Base-by-base conservation (phyloP, 73 alveolate species). In the Paramecium tetraurelia region DNA sequence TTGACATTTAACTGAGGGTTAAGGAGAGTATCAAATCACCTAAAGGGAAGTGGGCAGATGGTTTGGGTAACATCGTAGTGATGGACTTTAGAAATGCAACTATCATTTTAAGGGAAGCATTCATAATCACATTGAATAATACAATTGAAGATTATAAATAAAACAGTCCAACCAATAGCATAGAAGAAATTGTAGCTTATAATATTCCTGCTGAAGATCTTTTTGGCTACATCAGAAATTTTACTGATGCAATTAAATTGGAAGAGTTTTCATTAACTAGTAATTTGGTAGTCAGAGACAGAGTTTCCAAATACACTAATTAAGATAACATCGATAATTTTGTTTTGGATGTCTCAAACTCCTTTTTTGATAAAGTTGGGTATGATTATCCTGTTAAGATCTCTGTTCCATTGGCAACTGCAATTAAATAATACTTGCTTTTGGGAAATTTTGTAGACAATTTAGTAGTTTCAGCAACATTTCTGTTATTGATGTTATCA, bases 401-500 rank as follows among this genome's bases (percentile, higher is more conserved):
- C 24, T 1, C 94, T 12, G 80, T 53, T 44, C 75, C 94, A 16
- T 83, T 89, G 24, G 86, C 93, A 10, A 53, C 92, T 18, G 88
- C 92, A 1, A 86, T 92, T 31, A 58, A 86, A 43, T 59, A 86
- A 29, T 59, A 43, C 12, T 63, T 86, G 9, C 24, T 92, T 11
- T 33, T 92, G 5, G 71, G 77, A 27, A 68, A 94, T 85, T 98
- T 98, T 92, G 88, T 98, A 58, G 93, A 96, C 59, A 95, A 94
- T 59, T 90, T 96, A 33, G 86, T 98, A 68, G 86, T 89, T 8
- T 95, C 98, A 59, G 96, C 97, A 20, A 95, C 97, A 58, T 86
- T 96, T 58, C 95, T 98, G 95, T 93, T 98, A 53, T 93, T 95
- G 59, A 92, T 98, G 88, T 92, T 98, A 85, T 92, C 96, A 21